Evolutionary conservation across 257 asterid genomes (phyloP), one percentile per base, ranked within the genome.

Genomic region (Nicotiana tabacum): DNA sequence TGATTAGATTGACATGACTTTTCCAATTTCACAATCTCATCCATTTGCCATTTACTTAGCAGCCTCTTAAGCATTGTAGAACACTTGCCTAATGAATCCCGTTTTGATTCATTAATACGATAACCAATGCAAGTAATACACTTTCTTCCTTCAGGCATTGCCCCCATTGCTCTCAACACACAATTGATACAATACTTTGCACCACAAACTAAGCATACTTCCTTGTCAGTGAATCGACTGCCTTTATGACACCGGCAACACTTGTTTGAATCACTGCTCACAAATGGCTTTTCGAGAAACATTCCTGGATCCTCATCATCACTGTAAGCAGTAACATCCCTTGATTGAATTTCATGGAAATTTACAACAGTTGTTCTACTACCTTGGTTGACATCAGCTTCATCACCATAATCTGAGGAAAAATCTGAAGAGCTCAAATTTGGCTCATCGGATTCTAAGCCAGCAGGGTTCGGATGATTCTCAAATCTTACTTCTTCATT

Each of bases 71-170:
- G 91, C 94, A 90, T 86, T 80, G 87, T 89, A 1, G 99, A 90
- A 64, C 92, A 72, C 83, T 93, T 94, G 60, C 99, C 99, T 10
- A 96, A 88, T 15, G 88, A 87, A 76, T 86, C 85, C 37, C 99
- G 81, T 55, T 85, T 93, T 7, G 92, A 60, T 87, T 96, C 98
- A 62, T 90, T 85, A 69, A 96, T 90, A 30, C 88, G 82, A 81
- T 66, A 87, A 16, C 94, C 91, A 13, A 92, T 88, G 81, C 98
- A 95, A 46, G 90, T 16, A 60, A 92, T 83, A 61, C 99, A 96
- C 82, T 96, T 96, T 82, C 99, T 89, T 51, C 99, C 99, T 85
- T 96, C 98, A 0, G 97, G 92, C 99, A 96, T 94, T 33, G 97
- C 92, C 65, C 99, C 99, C 99, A 96, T 96, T 68, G 98, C 96